A percentile compares a stretch with the other conserved stretches of the same genome.
Evolutionary conservation across 2,329 filamentous ascomycete species (phyloP).

Genomic region (Neobulgaria alba): DNA sequence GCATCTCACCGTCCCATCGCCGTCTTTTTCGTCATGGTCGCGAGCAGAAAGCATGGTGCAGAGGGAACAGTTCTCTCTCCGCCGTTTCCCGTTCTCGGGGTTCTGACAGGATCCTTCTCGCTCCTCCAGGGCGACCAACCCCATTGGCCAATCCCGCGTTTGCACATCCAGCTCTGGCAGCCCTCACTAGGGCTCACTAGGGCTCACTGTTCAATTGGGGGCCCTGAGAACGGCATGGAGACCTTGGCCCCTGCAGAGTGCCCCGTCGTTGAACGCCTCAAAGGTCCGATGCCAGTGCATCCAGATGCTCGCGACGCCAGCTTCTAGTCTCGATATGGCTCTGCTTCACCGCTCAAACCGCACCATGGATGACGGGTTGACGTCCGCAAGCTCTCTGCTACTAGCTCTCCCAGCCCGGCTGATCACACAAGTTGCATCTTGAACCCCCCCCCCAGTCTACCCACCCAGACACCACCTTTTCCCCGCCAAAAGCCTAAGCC

Average conservation of each 20-base stretch:
- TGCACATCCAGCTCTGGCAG: conserved; percentile 17
- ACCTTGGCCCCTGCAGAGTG: conserved; percentile 15
- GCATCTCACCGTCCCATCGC: neutral
- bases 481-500: neutral
- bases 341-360: conserved; percentile 28
- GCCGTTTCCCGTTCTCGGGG: conserved; percentile 12
- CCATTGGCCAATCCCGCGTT: conserved; percentile 25
- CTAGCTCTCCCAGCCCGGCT: conserved; percentile 13
- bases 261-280: conserved; percentile 17
- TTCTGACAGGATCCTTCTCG: conserved; percentile 4
- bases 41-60: neutral
- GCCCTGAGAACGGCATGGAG: conserved; percentile 17
- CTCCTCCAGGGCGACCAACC: conserved; percentile 1
- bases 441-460: conserved; percentile 4
- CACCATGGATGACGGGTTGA: conserved; percentile 17
- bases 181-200: too few relatives aligned
- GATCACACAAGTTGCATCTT: conserved; percentile 14
- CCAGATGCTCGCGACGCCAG: neutral
- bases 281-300: conserved; percentile 7
- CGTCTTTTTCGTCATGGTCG: neutral
- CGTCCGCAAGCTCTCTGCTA: too few relatives aligned
- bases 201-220: conserved; percentile 12
- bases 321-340: neutral
- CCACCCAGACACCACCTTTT: neutral
- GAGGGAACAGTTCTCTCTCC: neutral